These are phyloP conservation scores for Lactifluus echinatus DNA, from an alignment of 768 basidiomycete species.

Conservation along the genomic window DNA sequence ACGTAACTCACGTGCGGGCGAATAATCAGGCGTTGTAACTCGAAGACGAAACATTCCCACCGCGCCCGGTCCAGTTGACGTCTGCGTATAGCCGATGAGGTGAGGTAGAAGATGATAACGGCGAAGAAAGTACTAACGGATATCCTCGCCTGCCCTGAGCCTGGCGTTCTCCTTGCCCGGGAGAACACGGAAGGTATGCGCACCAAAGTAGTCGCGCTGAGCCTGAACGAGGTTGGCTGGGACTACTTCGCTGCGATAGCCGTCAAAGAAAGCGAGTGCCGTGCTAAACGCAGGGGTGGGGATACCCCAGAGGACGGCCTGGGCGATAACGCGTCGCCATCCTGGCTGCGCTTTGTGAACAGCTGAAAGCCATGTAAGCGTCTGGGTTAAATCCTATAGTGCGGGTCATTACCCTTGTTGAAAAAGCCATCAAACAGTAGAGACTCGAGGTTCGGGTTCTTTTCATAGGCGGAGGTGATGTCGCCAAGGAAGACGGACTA, in stretches of 20 bases:
- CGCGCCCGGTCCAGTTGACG: constrained; percentile 98
- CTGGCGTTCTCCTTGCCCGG: constrained; percentile 84
- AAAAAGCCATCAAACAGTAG: constrained; percentile 97
- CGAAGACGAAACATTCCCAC: constrained; percentile 87
- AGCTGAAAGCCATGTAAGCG: constrained; percentile 36
- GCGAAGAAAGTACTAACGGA: constrained; percentile 50
- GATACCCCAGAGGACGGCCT: constrained; percentile 95
- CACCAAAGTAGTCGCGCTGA: constrained; percentile 99
- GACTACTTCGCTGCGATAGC: constrained; percentile 91
- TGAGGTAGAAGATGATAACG: constrained; percentile 1
- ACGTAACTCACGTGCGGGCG: background rate
- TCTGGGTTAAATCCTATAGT: background rate
- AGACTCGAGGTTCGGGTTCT: constrained; percentile 78
- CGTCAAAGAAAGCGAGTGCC: constrained; percentile 97
- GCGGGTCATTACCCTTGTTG: constrained; percentile 57
- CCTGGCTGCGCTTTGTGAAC: constrained; percentile 93
- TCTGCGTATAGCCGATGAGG: constrained; percentile 38
- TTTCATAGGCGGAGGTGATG: constrained; percentile 84
- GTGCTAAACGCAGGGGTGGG: constrained; percentile 97
- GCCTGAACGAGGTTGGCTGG: constrained; percentile 94
- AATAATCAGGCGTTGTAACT: constrained; percentile 62
- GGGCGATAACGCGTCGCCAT: constrained; percentile 95
- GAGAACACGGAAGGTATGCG: constrained; percentile 93
- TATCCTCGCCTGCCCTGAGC: constrained; percentile 75
- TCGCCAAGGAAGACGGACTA: constrained; percentile 79